Base-by-base conservation (phyloP, 2,329 filamentous ascomycete genomes). In the Microdochium bolleyi region DNA sequence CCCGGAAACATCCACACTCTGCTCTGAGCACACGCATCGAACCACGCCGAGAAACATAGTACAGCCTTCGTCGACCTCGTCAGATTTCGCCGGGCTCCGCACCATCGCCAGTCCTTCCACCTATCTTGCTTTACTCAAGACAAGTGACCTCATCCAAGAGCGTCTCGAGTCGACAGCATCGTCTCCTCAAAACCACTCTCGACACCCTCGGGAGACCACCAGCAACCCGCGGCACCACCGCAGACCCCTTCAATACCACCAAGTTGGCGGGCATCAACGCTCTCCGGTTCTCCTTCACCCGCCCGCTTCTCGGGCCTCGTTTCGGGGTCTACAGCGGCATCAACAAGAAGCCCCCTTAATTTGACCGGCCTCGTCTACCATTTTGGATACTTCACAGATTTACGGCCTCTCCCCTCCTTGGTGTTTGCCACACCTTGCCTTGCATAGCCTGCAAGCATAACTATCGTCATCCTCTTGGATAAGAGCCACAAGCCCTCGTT, bases 301-400 rank as follows among this genome's bases (percentile, higher is more conserved):
- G 87, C 79, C 92, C 90, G 83, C 89, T 95, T 77, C 86, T 92
- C 72, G 90, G 90, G 80, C 92, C 91, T 74, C 85, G 85, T 71
- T 85, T 85, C 80, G 89, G 91, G 91, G 91, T 95, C 84, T 92
- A 92, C 73, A 85, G 85, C 80, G 92, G 92, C 87, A 89, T 91
- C 78, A 89, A 94, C 80, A 94, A 91, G 79, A 92, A 95, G 77
- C 92, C 94, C 71, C 92, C 92, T 80, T 97, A 97, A 96, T 76
- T 92, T 72, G 78, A 63, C 71, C 61, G 60, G 59, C 53, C 54
- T 55, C 56, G 11, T 32, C 50, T 34, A 38, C 54, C 34, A 56
- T 65, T 67, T 68, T 71, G 68, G 11, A 64, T 61, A 62, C 52
- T 53, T 44, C 38, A 24, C 58, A 52, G 44, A 51, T 50, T 53